phyloP scores from a whole-genome alignment of 176 grass and related monocot species.

The Puya raimondii region DNA sequence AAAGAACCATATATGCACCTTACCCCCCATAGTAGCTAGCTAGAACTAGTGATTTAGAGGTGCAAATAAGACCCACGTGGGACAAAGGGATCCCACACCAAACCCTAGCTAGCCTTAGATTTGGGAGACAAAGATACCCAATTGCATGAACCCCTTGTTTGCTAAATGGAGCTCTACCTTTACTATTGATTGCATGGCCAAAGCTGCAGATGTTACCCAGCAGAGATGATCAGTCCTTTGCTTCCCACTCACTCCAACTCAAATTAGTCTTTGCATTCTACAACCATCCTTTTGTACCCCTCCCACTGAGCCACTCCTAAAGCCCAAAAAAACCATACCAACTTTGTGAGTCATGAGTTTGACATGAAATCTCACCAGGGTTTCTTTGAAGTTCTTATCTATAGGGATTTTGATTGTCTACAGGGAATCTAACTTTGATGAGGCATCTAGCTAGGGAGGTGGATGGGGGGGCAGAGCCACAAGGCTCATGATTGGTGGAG shows the following conservation, averaged over 20 bases:
- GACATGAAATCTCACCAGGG: background rate
- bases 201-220: conserved; percentile 17
- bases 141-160: conserved; percentile 6
- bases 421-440: background rate
- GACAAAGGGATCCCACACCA: conserved; percentile 2
- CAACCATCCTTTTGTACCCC: conserved; percentile 4
- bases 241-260: conserved; percentile 15
- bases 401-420: background rate
- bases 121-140: conserved; percentile 10
- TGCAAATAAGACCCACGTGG: background rate
- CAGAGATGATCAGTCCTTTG: conserved; percentile 8
- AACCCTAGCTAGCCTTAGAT: conserved; percentile 10
- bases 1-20: too few relatives aligned
- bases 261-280: conserved; percentile 5
- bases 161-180: conserved; percentile 5
- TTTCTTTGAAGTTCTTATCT: background rate
- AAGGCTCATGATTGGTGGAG: conserved; percentile 15
- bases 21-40: too few relatives aligned
- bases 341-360: background rate
- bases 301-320: background rate
- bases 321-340: background rate
- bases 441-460: background rate
- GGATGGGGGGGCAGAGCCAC: background rate
- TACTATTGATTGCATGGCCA: conserved; percentile 4
- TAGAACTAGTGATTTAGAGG: background rate